Evolutionary conservation across 1,139 yeast genomes (phyloP), one percentile per base, ranked within the genome.

Genomic region (Blastobotrys persicus): DNA sequence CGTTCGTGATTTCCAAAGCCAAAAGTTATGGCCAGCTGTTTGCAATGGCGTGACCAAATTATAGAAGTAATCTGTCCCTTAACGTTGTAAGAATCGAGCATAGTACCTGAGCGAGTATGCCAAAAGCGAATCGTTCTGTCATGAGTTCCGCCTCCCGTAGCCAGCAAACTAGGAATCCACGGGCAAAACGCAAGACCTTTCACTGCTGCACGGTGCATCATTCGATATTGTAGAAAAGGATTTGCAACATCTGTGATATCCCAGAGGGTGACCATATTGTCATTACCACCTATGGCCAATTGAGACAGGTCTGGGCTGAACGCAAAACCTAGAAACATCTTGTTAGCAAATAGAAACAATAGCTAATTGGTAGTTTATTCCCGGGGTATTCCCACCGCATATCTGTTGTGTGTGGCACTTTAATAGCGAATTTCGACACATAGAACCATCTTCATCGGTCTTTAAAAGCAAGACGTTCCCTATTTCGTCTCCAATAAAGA

Each of bases 81-180:
- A 0, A 94, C 83, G 46, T 74, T 70, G 42, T 73, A 64, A 32
- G 80, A 71, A 7, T 75, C 72, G 31, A 88, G 66, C 41, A 86
- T 65, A 0, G 92, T 83, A 0, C 96, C 96, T 0, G 92, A 75
- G 2, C 70, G 69, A 0, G 92, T 77, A 65, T 91, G 95, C 96
- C 96, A 89, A 62, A 88, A 87, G 47, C 88, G 71, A 9, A 51
- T 43, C 5, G 54, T 80, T 50, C 91, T 79, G 66, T 91, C 97
- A 3, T 94, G 89, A 0, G 96, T 86, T 31, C 98, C 97, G 28
- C 97, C 97, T 2, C 98, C 91, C 1, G 88, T 82, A 13, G 87
- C 89, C 31, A 84, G 67, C 32, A 84, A 65, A 46, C 77, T 72
- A 28, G 78, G 76, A 55, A 79, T 78, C 76, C 80, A 81, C 0